Evolutionary conservation across 805 yeast genomes (phyloP), one percentile per base, ranked within the genome.

Genomic region (Candida ipomoeae): DNA sequence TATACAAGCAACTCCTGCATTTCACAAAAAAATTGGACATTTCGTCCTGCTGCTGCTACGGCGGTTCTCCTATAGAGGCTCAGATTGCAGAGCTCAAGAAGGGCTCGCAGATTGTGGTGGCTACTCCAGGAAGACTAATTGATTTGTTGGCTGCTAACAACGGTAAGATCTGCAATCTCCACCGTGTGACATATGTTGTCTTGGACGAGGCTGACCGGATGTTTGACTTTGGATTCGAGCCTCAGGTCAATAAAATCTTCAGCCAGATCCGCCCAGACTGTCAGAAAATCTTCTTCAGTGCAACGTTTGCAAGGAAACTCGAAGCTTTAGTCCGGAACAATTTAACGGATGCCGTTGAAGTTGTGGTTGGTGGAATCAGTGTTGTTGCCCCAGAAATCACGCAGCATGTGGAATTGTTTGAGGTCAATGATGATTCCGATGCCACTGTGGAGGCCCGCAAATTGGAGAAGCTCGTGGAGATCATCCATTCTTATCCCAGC

Each of bases 221-320:
- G 87, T 92, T 92, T 70, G 99, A 94, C 65, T 73, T 94, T 79
- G 99, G 99, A 1, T 94, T 94, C 68, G 98, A 89, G 59, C 98
- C 99, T 0, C 99, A 94, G 63, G 89, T 94, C 3, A 82, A 80
- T 57, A 88, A 89, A 60, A 85, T 94, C 20, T 74, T 90, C 62
- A 74, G 79, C 14, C 85, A 86, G 35, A 76, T 89, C 2, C 74
- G 97, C 44, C 94, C 94, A 0, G 97, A 91, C 62, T 74, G 86
- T 44, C 98, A 92, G 62, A 87, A 94, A 15, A 92, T 91, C 3
- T 68, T 94, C 23, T 94, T 92, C 63, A 89, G 97, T 10, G 99
- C 99, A 0, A 94, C 99, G 0, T 90, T 94, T 58, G 96, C 97
- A 0, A 71, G 78, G 5, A 84, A 84, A 52, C 80, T 94, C 78